Percentiles rank a stretch among this genome's conserved stretches.
Evolutionary conservation across 148 eudicot species (phyloP).

Genomic region (Chenopodium quinoa): DNA sequence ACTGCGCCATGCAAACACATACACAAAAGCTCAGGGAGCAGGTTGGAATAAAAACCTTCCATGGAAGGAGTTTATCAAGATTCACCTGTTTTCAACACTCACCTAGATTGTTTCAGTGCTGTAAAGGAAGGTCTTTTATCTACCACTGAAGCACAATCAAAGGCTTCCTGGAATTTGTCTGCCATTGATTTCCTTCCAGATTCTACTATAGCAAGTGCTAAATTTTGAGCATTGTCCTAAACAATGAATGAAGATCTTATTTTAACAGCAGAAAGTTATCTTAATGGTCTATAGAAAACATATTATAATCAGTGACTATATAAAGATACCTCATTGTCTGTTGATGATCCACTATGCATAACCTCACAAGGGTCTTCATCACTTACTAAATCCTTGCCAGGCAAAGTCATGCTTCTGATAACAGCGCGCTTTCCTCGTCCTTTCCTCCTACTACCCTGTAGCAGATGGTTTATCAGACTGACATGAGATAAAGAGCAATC

Average conservation of each 20-base stretch:
- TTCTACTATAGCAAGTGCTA: constrained; percentile 29
- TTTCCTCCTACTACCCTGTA: constrained; percentile 37
- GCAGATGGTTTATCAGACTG: constrained; percentile 12
- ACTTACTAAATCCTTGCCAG: constrained; percentile 27
- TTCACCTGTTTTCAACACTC: constrained; percentile 30
- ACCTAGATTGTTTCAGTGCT: constrained; percentile 45
- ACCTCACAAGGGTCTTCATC: constrained; percentile 45
- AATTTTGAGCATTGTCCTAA: constrained; percentile 42
- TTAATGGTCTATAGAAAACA: constrained; percentile 2
- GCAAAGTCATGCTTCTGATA: constrained; percentile 29
- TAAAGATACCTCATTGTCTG: constrained; percentile 53
- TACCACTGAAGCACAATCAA: constrained; percentile 47
- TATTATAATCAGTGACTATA: not conserved
- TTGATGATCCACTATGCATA: constrained; percentile 48
- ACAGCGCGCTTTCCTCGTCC: constrained; percentile 24
- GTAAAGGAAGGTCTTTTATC: constrained; percentile 33
- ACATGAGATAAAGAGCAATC: not conserved
- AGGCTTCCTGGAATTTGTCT: constrained; percentile 79
- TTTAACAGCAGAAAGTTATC: not conserved
- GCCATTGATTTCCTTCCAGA: constrained; percentile 57
- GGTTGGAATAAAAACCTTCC: not conserved
- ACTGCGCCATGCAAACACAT: constrained; percentile 34
- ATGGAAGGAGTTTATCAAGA: not conserved
- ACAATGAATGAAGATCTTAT: constrained; percentile 8
- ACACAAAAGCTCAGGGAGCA: constrained; percentile 12